Evolutionary conservation across 768 basidiomycete genomes (phyloP).

Genomic region (Suillus subalutaceus): DNA sequence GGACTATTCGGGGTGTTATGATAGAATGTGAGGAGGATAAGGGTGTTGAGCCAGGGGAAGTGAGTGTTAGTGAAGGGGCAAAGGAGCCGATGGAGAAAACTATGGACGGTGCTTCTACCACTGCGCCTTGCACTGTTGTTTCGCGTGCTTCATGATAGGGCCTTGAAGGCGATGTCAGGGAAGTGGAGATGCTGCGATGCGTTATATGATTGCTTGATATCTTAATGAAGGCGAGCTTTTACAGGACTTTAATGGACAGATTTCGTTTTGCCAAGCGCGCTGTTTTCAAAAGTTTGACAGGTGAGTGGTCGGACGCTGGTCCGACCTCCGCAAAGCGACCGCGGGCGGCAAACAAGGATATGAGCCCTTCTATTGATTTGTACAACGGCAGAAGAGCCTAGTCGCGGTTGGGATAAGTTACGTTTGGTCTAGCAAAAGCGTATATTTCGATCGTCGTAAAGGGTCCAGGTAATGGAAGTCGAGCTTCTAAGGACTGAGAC

Average conservation of each 20-base stretch:
- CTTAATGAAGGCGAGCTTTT: constrained; percentile 6
- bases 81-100: constrained; percentile 19
- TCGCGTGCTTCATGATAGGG: neutral
- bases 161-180: neutral
- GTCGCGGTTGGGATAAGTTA: neutral
- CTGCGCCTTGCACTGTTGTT: constrained; percentile 21
- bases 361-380: neutral
- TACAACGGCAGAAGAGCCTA: neutral
- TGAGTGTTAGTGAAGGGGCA: constrained; percentile 13
- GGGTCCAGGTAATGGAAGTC: neutral
- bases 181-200: neutral
- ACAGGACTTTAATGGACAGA: constrained; percentile 6
- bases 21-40: constrained; percentile 21
- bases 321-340: constrained; percentile 4
- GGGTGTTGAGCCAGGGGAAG: constrained; percentile 14
- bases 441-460: constrained; percentile 1
- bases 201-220: neutral
- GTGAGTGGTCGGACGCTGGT: neutral
- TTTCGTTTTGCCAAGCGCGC: neutral
- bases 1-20: constrained; percentile 37
- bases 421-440: neutral
- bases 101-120: constrained; percentile 16
- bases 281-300: neutral
- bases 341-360: neutral
- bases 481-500: neutral